These are phyloP conservation scores for Isoetes engelmannii DNA, from an alignment of 83 land plant species.

Conservation along the genomic window DNA sequence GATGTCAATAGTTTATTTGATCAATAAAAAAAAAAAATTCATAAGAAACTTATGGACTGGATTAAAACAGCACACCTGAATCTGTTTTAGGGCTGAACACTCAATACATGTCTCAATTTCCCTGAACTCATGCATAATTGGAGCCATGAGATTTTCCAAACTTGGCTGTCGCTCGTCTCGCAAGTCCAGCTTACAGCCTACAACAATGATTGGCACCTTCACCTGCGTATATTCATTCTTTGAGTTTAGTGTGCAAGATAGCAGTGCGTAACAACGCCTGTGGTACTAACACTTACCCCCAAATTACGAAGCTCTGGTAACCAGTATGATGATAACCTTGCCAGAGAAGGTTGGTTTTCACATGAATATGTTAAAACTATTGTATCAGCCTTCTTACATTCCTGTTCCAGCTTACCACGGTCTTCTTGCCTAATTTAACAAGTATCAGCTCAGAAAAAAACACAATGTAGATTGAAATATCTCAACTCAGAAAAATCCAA, in stretches of 20 bases:
- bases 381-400: slow-evolving; percentile 74
- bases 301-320: slow-evolving; percentile 84
- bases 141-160: slow-evolving; percentile 81
- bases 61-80: slow-evolving; percentile 52
- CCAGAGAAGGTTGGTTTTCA: slow-evolving; percentile 66
- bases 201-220: slow-evolving; percentile 81
- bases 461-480: neutral
- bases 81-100: slow-evolving; percentile 79
- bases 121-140: slow-evolving; percentile 92
- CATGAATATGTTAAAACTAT: slow-evolving; percentile 90
- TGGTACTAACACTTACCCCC: slow-evolving; percentile 42
- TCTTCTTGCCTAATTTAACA: slow-evolving; percentile 45
- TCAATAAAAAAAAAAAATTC: too few relatives aligned
- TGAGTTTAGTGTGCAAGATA: neutral
- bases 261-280: neutral
- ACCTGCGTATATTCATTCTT: slow-evolving; percentile 32
- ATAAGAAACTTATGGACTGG: too few relatives aligned
- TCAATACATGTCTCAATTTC: slow-evolving; percentile 97
- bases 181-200: slow-evolving; percentile 90
- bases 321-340: slow-evolving; percentile 72
- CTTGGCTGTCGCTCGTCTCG: slow-evolving; percentile 65
- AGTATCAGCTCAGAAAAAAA: neutral
- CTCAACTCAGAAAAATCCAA: neutral
- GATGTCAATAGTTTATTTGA: too few relatives aligned
- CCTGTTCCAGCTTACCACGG: slow-evolving; percentile 55